Evolutionary conservation across 208 protist genomes (phyloP).

Genomic region (Crithidia mellificae): DNA sequence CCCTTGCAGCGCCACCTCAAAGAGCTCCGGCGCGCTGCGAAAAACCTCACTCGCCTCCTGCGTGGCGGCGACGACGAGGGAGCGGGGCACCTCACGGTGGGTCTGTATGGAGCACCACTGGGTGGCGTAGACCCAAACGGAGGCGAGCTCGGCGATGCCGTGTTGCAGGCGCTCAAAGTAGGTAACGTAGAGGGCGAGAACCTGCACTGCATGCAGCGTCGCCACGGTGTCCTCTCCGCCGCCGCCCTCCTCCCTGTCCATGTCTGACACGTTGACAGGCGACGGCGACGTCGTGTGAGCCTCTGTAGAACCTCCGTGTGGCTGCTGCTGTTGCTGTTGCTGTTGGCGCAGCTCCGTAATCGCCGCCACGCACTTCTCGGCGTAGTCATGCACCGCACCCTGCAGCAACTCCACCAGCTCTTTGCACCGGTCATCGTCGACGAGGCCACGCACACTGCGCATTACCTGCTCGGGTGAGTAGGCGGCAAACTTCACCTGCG

Average conservation of each 20-base stretch:
- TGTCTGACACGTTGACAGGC: background rate
- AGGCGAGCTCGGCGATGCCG: conserved; percentile 42
- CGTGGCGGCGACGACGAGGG: conserved; percentile 15
- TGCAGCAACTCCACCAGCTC: conserved; percentile 36
- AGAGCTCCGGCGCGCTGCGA: conserved; percentile 11
- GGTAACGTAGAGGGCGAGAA: conserved; percentile 41
- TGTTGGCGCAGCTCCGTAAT: conserved; percentile 18
- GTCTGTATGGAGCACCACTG: conserved; percentile 40
- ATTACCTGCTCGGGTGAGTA: conserved; percentile 59
- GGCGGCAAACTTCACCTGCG: conserved; percentile 29
- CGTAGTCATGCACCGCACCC: conserved; percentile 32
- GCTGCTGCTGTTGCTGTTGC: background rate
- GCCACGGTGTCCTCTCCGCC: conserved; percentile 10
- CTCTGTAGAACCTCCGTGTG: background rate
- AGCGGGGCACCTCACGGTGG: conserved; percentile 16
- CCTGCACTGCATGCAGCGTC: conserved; percentile 15
- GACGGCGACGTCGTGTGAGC: background rate
- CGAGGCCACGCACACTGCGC: conserved; percentile 54
- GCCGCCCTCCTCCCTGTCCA: background rate
- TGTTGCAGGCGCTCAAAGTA: conserved; percentile 48
- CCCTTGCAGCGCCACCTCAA: conserved; percentile 33
- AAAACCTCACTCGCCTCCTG: conserved; percentile 24
- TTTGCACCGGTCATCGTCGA: conserved; percentile 36
- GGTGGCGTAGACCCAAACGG: conserved; percentile 62
- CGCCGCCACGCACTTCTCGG: conserved; percentile 15